Evolutionary conservation across 2,329 filamentous ascomycete species (phyloP), one percentile per base, ranked within the genome.

Genomic region (Fusarium chuoi): DNA sequence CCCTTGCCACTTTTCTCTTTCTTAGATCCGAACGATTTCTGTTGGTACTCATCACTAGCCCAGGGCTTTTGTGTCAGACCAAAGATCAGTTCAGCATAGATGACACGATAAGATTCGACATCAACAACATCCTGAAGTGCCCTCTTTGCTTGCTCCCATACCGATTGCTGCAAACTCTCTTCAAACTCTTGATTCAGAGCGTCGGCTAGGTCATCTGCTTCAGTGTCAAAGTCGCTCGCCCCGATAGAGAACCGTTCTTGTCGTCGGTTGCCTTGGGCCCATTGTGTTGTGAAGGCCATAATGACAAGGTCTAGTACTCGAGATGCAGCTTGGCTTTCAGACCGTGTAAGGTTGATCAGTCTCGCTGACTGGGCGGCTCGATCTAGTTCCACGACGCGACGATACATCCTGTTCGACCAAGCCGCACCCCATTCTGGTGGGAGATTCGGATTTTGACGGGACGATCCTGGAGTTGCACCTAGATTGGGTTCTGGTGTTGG

Each of bases 291-390:
- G 5, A 58, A 58, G 0, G 55, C 55, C 55, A 58, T 58, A 0
- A 58, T 58, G 8, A 51, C 55, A 0, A 58, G 33, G 0, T 58
- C 55, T 0, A 58, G 0, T 2, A 58, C 55, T 12, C 55, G 14
- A 8, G 55, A 58, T 8, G 41, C 41, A 14, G 55, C 41, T 49
- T 58, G 41, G 7, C 41, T 58, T 2, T 58, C 55, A 0, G 55
- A 58, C 0, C 55, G 41, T 0, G 55, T 58, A 0, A 49, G 12
- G 0, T 36, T 38, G 20, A 58, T 33, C 2, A 58, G 1, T 0
- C 20, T 15, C 3, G 55, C 55, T 7, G 55, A 35, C 9, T 58
- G 55, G 0, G 55, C 41, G 0, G 55, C 55, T 3, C 55, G 41
- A n/a, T 58, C 55, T 12, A 58, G 0, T 6, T 58, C 55, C 1